These are phyloP conservation scores for Meredithiella fracta DNA, from an alignment of 2,329 filamentous ascomycete species.

Conservation along the genomic window DNA sequence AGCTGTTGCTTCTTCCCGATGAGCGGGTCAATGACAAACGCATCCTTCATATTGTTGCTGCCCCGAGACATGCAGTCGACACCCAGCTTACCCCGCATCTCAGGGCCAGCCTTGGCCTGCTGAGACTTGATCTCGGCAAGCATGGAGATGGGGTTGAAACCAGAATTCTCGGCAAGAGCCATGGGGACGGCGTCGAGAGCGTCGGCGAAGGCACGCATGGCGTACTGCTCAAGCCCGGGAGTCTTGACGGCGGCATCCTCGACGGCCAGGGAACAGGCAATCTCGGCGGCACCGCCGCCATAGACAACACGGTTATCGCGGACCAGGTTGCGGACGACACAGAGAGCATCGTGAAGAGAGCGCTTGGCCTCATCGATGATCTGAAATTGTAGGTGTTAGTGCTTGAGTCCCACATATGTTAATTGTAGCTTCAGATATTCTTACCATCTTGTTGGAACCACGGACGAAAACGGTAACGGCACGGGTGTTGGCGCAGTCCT, in stretches of 20 bases:
- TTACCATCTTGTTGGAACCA: conserved; percentile 98
- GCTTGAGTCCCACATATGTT: not conserved
- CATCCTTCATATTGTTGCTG: conserved; percentile 92
- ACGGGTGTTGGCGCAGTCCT: conserved; percentile 94
- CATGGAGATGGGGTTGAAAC: conserved; percentile 87
- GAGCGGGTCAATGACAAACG: conserved; percentile 94
- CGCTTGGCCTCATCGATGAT: conserved; percentile 98
- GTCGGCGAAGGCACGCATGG: conserved; percentile 94
- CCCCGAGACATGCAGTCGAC: conserved; percentile 97
- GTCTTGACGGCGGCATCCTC: conserved; percentile 91
- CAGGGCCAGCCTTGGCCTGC: conserved; percentile 59
- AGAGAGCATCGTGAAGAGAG: conserved; percentile 91
- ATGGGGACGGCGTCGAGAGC: conserved; percentile 87
- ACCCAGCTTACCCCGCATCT: conserved; percentile 48
- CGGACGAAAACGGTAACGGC: conserved; percentile 93
- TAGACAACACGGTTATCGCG: conserved; percentile 95
- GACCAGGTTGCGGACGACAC: conserved; percentile 92
- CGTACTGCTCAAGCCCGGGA: conserved; percentile 94
- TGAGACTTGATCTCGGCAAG: conserved; percentile 89
- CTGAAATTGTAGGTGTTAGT: conserved; percentile 26
- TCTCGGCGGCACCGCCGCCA: conserved; percentile 89
- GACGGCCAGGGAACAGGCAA: conserved; percentile 89
- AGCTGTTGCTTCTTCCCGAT: conserved; percentile 98
- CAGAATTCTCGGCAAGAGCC: conserved; percentile 94
- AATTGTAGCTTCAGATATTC: conserved; percentile 18